Percentiles rank a stretch among this genome's conserved stretches.
These are phyloP conservation scores for Hypoxylon lienhwacheense DNA, from an alignment of 495 filamentous ascomycete genomes.

Conservation along the genomic window DNA sequence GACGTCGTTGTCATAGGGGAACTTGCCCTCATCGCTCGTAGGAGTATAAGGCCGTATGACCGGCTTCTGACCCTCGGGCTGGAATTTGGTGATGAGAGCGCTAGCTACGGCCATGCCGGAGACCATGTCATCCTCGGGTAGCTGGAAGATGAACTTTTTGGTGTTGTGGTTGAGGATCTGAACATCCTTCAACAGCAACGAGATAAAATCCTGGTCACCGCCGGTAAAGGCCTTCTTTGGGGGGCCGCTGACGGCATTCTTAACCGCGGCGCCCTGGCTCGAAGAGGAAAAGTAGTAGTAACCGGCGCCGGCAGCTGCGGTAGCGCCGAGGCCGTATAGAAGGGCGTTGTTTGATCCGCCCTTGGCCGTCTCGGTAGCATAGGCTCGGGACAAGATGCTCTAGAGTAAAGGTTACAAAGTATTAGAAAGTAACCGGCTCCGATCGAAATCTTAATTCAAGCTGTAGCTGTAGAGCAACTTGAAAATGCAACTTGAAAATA, in stretches of 20 bases:
- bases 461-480: too few species aligned
- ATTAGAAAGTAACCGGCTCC: slow-evolving; percentile 12
- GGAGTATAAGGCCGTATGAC: slow-evolving; percentile 92
- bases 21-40: slow-evolving; percentile 77
- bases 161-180: slow-evolving; percentile 84
- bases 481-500: too few species aligned
- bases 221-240: slow-evolving; percentile 70
- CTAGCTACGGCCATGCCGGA: slow-evolving; percentile 80
- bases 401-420: neutral
- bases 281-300: slow-evolving; percentile 57
- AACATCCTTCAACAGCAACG: slow-evolving; percentile 75
- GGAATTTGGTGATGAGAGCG: slow-evolving; percentile 84
- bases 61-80: slow-evolving; percentile 77
- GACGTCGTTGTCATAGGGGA: neutral
- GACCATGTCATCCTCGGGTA: slow-evolving; percentile 80
- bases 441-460: slow-evolving; percentile 32
- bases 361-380: slow-evolving; percentile 55
- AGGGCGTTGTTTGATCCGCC: slow-evolving; percentile 46
- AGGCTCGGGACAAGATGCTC: slow-evolving; percentile 50
- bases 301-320: slow-evolving; percentile 47
- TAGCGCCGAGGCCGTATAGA: slow-evolving; percentile 46
- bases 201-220: slow-evolving; percentile 82
- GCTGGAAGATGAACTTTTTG: slow-evolving; percentile 80
- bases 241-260: slow-evolving; percentile 43
- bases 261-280: slow-evolving; percentile 50